A percentile compares a stretch with the other conserved stretches of the same genome.
These are phyloP conservation scores for Aspergillus neoniger DNA, from an alignment of 2,329 filamentous ascomycete genomes.

Conservation along the genomic window DNA sequence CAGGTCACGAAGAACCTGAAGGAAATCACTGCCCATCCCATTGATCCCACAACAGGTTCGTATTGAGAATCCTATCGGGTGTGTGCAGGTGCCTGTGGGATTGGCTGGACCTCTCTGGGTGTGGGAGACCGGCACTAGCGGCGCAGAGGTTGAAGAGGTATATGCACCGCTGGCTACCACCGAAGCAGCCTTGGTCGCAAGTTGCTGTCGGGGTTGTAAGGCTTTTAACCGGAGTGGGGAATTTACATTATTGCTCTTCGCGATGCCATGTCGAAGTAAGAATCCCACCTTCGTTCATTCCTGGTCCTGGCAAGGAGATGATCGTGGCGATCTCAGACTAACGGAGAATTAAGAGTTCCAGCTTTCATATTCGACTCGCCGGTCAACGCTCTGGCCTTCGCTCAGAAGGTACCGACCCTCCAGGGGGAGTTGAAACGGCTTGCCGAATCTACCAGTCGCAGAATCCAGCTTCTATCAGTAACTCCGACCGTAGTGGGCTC, in stretches of 20 bases:
- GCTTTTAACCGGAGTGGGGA: conserved; percentile 22
- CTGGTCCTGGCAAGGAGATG: too few relatives aligned
- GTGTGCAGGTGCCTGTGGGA: conserved; percentile 1
- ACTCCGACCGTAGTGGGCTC: conserved; percentile 24
- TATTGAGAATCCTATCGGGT: conserved; percentile 13
- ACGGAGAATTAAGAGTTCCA: conserved; percentile 10
- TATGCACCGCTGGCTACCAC: conserved; percentile 32
- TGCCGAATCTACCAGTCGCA: conserved; percentile 8
- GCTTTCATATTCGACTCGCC: conserved; percentile 26
- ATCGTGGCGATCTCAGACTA: background rate
- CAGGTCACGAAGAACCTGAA: background rate
- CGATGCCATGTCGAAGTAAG: conserved; percentile 23
- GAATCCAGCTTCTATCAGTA: conserved; percentile 8
- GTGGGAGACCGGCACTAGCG: background rate
- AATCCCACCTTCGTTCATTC: too few relatives aligned
- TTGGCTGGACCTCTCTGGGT: conserved; percentile 7
- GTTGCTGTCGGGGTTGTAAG: conserved; percentile 34
- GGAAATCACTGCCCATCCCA: conserved; percentile 1
- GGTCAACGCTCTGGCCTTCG: conserved; percentile 23
- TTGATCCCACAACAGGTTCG: background rate
- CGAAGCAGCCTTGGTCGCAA: conserved; percentile 31
- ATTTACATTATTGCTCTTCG: conserved; percentile 21
- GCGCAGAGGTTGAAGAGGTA: conserved; percentile 10
- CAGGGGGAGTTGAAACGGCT: background rate
- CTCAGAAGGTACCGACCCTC: background rate